Evolutionary conservation across 306 rosid species (phyloP), one percentile per base, ranked within the genome.

Genomic region (Cucurbita moschata): DNA sequence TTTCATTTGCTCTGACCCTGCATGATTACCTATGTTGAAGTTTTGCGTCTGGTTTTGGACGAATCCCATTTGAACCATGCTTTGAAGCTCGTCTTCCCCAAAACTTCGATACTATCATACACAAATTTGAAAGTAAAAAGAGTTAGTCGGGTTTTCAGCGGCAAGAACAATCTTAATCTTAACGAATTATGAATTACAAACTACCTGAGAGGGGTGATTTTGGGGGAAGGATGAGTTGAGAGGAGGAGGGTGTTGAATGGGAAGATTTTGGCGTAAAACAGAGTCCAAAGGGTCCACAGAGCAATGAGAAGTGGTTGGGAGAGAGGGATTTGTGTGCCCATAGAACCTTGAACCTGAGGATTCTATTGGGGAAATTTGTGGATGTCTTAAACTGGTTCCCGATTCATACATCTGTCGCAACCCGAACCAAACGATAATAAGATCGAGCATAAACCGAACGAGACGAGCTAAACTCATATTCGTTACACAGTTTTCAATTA

Each of bases 31-130:
- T 18, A 50, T 9, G 74, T 61, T 49, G 84, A 88, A 85, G 81
- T 73, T 88, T 61, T 83, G 79, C 72, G 65, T 79, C 26, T 77
- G 77, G 82, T 77, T 86, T 83, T 87, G 97, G 75, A 89, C 85
- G 74, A 84, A 82, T 5, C 98, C 95, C 99, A 91, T 94, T 35
- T 94, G 96, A 61, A 94, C 99, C 78, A 94, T 85, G 71, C 83
- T 85, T 77, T 90, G 85, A 30, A 94, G 86, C 21, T 91, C 97
- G 46, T 94, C 99, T 78, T 89, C 99, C 68, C 80, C 85, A 70
- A 91, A 89, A 51, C 26, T 26, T 79, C 90, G 88, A 83, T 47
- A 86, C 97, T 91, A 87, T 58, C 50, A 13, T 55, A 39, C 70
- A 6, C 23, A 38, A 11, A 30, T 72, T 70, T 0, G 4, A 67